Evolutionary conservation across 805 yeast species (phyloP), one percentile per base, ranked within the genome.

Genomic region (Ogataea degrootiae): DNA sequence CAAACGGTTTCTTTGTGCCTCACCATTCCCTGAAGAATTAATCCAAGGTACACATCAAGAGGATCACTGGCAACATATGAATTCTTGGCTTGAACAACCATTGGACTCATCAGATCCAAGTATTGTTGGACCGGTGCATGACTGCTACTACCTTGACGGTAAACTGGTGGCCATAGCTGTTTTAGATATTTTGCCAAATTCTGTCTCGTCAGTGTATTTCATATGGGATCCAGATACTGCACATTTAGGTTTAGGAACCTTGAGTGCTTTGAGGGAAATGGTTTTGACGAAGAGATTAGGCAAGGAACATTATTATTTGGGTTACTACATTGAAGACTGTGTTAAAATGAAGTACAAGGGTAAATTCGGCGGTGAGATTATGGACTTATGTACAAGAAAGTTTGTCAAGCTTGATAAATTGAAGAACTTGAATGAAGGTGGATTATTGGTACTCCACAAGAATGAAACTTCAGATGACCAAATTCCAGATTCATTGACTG

Each of bases 211-310:
- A 0, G 91, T 91, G 1, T 90, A 91, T 62, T 86, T 91, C 61
- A 80, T 90, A 12, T 88, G 94, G 87, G 91, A 89, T 60, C 94
- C 95, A 0, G 91, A 82, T 45, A 84, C 73, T 59, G 81, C 83
- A 5, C 73, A 78, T 44, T 67, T 82, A 54, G 83, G 87, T 0
- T 63, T 90, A 31, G 97, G 97, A 0, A 87, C 87, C 23, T 61
- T 90, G 2, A 82, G 90, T 50, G 92, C 87, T 0, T 58, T 89
- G 26, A 66, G 86, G 37, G 97, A 90, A 58, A 67, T 87, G 36
- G 71, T 77, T 1, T 59, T 87, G 62, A 69, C 82, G 5, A 54
- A 72, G 26, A 62, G 75, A 38, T 66, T 80, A 36, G 68, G 71
- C 41, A 71, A 70, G 41, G 72, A 76, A 3, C 80, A 77, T 65